These are phyloP conservation scores for Brassica cretica DNA, from an alignment of 345 rosid genomes.

Conservation along the genomic window DNA sequence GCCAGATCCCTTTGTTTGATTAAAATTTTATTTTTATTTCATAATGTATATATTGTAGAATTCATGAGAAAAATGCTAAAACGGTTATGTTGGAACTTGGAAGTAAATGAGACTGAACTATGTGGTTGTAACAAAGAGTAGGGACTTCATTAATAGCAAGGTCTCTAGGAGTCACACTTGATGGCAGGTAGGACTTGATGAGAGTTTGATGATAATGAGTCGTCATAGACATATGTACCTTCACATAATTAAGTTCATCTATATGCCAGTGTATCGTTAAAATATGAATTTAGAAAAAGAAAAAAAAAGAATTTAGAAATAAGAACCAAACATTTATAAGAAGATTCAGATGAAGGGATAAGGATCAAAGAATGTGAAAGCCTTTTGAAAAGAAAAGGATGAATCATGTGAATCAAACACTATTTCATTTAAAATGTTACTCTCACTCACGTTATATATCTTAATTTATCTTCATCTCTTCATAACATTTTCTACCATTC, in stretches of 20 bases:
- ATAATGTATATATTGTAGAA: neutral
- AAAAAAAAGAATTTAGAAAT: neutral
- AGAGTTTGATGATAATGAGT: constrained; percentile 18
- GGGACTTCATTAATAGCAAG: constrained; percentile 31
- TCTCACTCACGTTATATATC: constrained; percentile 23
- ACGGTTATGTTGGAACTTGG: constrained; percentile 14
- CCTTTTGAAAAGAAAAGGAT: constrained; percentile 29
- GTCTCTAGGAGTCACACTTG: constrained; percentile 31
- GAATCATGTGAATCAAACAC: constrained; percentile 37
- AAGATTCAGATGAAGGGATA: constrained; percentile 25
- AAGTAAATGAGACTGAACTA: constrained; percentile 22
- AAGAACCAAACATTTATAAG: neutral
- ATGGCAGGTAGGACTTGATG: constrained; percentile 25
- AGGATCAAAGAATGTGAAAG: constrained; percentile 39
- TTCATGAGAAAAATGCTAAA: neutral
- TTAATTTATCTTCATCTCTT: constrained; percentile 3
- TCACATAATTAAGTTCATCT: neutral
- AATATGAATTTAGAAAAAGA: neutral
- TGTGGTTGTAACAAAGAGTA: constrained; percentile 9
- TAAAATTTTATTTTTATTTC: too few species aligned
- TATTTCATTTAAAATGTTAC: constrained; percentile 25
- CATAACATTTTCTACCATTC: constrained; percentile 7
- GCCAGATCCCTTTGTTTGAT: too few species aligned
- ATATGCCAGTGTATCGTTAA: constrained; percentile 6
- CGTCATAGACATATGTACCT: neutral